Evolutionary conservation across 1,284 basidiomycete species (phyloP).

Genomic region (Coniophora puteana): DNA sequence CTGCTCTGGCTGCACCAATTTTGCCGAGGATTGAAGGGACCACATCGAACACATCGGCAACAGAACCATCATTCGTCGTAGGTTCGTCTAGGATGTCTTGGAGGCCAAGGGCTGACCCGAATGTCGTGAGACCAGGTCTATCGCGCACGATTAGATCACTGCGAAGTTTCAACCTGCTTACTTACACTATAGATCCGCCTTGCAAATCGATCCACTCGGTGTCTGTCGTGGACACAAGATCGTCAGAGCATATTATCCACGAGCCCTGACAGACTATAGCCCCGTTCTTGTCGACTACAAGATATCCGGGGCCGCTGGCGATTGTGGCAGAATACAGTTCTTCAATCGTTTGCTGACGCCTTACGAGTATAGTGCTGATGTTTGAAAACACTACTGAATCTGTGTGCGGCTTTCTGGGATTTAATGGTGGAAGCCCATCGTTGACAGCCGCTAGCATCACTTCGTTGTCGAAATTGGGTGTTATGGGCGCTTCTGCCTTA

Average conservation of each 20-base stretch:
- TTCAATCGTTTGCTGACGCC: constrained; percentile 15
- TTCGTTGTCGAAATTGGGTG: constrained; percentile 60
- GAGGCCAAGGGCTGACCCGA: constrained; percentile 56
- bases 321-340: background rate
- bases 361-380: constrained; percentile 45
- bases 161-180: constrained; percentile 5
- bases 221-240: constrained; percentile 10
- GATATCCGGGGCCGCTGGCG: constrained; percentile 14
- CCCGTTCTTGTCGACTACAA: constrained; percentile 41
- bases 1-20: constrained; percentile 55
- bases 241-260: constrained; percentile 13
- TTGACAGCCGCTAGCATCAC: constrained; percentile 48
- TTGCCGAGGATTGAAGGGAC: constrained; percentile 40
- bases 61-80: constrained; percentile 66
- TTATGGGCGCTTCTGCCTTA: constrained; percentile 47
- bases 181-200: constrained; percentile 46
- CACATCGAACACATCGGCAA: constrained; percentile 46
- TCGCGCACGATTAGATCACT: no score
- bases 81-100: constrained; percentile 59
- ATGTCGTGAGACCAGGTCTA: constrained; percentile 58
- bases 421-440: constrained; percentile 65
- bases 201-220: constrained; percentile 40
- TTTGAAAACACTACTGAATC: constrained; percentile 54
- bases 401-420: constrained; percentile 30
- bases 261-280: constrained; percentile 36